These are phyloP conservation scores for Colletotrichum agaves DNA, from an alignment of 2,329 filamentous ascomycete genomes.

Conservation along the genomic window DNA sequence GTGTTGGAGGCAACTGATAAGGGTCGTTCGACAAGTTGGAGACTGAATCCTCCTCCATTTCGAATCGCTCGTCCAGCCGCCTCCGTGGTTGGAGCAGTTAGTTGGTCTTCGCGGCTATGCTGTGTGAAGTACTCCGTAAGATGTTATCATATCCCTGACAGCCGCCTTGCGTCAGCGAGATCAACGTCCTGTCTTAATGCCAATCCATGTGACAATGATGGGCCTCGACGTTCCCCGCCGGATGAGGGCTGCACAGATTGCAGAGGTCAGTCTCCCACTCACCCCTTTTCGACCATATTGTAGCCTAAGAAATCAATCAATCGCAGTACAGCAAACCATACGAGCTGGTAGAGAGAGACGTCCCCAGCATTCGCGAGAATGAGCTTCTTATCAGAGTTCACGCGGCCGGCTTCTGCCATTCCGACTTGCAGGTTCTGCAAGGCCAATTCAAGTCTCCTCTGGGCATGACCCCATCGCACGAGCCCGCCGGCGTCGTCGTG, in stretches of 20 bases:
- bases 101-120: no score
- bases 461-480: constrained; percentile 49
- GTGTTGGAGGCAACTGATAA: not conserved
- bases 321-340: constrained; percentile 46
- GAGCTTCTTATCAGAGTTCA: constrained; percentile 47
- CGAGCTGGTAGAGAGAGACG: constrained; percentile 37
- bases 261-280: not conserved
- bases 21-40: not conserved
- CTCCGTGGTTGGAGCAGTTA: no score
- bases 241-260: constrained; percentile 40
- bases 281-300: no score
- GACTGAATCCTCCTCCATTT: not conserved
- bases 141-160: not conserved
- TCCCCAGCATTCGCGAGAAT: constrained; percentile 41
- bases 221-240: not conserved
- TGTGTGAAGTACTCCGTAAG: not conserved
- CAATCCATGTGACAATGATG: not conserved
- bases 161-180: no score
- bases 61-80: no score
- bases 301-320: not conserved
- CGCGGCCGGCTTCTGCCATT: constrained; percentile 51
- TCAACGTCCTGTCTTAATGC: no score
- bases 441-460: constrained; percentile 46
- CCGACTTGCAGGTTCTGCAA: constrained; percentile 49
- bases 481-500: constrained; percentile 48